phyloP scores from a whole-genome alignment of 495 filamentous ascomycete genomes.

The Barbatosphaeria neglecta region DNA sequence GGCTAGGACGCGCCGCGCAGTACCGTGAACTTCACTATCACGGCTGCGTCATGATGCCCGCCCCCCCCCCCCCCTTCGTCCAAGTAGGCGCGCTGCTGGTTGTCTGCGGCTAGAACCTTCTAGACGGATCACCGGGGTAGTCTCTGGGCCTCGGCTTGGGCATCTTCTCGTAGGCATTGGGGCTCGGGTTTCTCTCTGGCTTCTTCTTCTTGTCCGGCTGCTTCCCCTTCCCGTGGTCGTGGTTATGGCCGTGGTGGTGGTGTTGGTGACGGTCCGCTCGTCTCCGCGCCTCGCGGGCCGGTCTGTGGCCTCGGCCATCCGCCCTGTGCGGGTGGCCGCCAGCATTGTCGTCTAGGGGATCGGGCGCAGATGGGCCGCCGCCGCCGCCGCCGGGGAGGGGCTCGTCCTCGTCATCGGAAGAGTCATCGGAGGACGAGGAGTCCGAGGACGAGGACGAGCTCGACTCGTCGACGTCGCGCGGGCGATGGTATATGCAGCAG shows the following conservation, averaged over 20 bases:
- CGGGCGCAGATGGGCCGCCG: slow-evolving; percentile 3
- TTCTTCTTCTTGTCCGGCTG: slow-evolving; percentile 26
- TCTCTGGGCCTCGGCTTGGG: slow-evolving; percentile 43
- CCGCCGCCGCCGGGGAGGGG: slow-evolving; percentile 11
- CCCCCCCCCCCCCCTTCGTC: background rate
- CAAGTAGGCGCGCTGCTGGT: no score
- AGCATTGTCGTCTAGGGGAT: background rate
- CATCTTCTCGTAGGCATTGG: slow-evolving; percentile 93
- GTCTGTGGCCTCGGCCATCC: background rate
- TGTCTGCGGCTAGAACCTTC: background rate
- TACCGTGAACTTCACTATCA: no score
- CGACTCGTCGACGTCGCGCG: slow-evolving; percentile 72
- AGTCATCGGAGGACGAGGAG: slow-evolving; percentile 32
- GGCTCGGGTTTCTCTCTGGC: slow-evolving; percentile 53
- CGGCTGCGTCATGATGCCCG: no score
- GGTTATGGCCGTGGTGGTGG: slow-evolving; percentile 25
- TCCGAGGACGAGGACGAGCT: slow-evolving; percentile 56
- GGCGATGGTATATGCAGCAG: slow-evolving; percentile 95
- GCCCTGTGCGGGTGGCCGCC: background rate
- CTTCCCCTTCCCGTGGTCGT: slow-evolving; percentile 17
- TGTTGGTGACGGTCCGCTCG: slow-evolving; percentile 18
- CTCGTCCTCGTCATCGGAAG: slow-evolving; percentile 19
- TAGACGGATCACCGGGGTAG: background rate
- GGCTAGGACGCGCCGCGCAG: no score
- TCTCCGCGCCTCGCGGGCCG: background rate